These are phyloP conservation scores for Leptomonas pyrrhocoris DNA, from an alignment of 208 protist genomes.

Conservation along the genomic window DNA sequence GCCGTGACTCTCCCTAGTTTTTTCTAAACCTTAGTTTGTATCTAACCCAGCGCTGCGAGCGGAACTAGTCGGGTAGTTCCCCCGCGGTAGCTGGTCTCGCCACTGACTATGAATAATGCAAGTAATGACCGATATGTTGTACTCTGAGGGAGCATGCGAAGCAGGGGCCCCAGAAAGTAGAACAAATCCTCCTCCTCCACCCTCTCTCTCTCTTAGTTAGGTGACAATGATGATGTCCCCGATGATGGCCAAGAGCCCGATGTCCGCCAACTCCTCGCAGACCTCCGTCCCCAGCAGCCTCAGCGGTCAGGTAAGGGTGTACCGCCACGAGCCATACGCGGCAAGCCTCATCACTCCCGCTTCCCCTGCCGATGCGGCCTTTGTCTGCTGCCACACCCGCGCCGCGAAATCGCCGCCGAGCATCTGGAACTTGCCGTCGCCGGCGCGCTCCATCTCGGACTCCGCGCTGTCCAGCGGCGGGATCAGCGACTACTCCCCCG, in stretches of 20 bases:
- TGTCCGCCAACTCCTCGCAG: constrained; percentile 26
- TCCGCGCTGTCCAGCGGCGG: constrained; percentile 12
- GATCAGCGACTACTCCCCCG: constrained; percentile 6
- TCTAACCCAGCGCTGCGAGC: no score
- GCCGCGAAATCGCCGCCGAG: constrained; percentile 11
- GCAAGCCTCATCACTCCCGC: constrained; percentile 38
- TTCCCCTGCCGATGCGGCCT: constrained; percentile 19
- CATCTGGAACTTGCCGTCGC: constrained; percentile 10
- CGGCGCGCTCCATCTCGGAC: constrained; percentile 15
- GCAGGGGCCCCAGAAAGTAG: no score
- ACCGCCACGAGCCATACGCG: constrained; percentile 76
- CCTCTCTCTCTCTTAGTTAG: neutral
- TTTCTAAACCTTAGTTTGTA: no score
- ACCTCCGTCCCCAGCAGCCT: constrained; percentile 8
- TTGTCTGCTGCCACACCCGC: constrained; percentile 26
- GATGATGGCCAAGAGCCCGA: constrained; percentile 12
- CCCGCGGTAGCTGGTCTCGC: no score
- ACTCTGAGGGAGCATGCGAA: no score
- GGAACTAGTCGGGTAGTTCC: no score
- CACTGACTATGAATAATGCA: no score
- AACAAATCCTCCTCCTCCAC: no score
- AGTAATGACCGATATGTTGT: no score
- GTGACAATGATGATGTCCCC: constrained; percentile 1
- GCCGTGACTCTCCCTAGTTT: no score
- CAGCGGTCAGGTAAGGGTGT: constrained; percentile 26